A percentile compares a stretch with the other conserved stretches of the same genome.
phyloP scores from a whole-genome alignment of 495 filamentous ascomycete genomes.

The Collariella sp. region DNA sequence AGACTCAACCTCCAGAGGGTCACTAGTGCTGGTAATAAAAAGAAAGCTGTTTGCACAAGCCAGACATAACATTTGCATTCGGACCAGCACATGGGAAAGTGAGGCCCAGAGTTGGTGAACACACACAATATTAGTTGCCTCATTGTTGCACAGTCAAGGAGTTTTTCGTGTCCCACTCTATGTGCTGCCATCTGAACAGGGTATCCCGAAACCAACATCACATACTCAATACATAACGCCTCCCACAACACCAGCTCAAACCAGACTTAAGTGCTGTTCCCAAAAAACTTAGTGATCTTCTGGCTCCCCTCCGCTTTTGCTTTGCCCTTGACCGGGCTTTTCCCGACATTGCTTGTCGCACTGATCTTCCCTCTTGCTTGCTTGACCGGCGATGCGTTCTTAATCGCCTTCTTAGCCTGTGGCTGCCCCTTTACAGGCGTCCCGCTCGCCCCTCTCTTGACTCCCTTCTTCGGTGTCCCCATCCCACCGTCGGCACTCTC shows the following conservation, averaged over 20 bases:
- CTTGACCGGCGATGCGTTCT: conserved; percentile 22
- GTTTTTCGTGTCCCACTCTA: too few relatives aligned
- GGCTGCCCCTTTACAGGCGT: conserved; percentile 32
- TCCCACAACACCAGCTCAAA: neutral
- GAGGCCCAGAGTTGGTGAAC: too few relatives aligned
- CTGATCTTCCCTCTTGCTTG: conserved; percentile 27
- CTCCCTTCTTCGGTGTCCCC: conserved; percentile 21
- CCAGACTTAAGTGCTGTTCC: conserved; percentile 37
- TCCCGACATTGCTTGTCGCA: conserved; percentile 39
- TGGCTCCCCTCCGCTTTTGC: conserved; percentile 51
- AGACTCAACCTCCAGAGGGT: too few relatives aligned
- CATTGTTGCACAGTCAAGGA: too few relatives aligned
- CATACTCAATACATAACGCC: neutral
- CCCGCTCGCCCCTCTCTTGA: conserved; percentile 52
- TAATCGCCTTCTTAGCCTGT: conserved; percentile 35
- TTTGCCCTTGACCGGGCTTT: conserved; percentile 38
- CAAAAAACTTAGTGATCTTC: conserved; percentile 83
- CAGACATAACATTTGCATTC: too few relatives aligned
- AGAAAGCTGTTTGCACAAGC: too few relatives aligned
- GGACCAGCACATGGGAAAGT: too few relatives aligned
- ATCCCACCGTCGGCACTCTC: conserved; percentile 5
- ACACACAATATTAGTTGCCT: too few relatives aligned
- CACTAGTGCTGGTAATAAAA: too few relatives aligned
- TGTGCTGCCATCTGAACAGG: neutral
- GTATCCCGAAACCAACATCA: neutral